phyloP scores from a whole-genome alignment of 495 filamentous ascomycete genomes.

The Daldinia bambusicola region DNA sequence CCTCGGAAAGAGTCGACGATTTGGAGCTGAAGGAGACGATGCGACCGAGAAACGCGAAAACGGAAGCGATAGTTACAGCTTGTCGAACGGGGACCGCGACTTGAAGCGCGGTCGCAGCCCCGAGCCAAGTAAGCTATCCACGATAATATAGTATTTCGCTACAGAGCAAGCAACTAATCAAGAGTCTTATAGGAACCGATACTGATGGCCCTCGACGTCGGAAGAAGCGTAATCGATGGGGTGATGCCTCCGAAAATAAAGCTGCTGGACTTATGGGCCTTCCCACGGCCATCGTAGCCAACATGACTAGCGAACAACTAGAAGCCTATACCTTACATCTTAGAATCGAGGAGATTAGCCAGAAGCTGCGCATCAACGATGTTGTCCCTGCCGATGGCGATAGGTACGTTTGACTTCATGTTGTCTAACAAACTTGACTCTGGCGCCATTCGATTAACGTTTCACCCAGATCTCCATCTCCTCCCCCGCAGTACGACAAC shows the following conservation, averaged over 20 bases:
- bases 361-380: conserved; percentile 98
- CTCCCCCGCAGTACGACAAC: conserved; percentile 97
- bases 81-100: conserved; percentile 78
- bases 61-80: conserved; percentile 44
- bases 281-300: conserved; percentile 92
- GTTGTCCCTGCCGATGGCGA: conserved; percentile 95
- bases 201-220: conserved; percentile 80
- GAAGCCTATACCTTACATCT: conserved; percentile 96
- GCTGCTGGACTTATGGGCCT: conserved; percentile 97
- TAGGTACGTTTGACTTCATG: conserved; percentile 67
- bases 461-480: conserved; percentile 83
- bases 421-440: background rate
- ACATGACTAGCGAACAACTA: conserved; percentile 97
- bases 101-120: conserved; percentile 68
- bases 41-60: conserved; percentile 50
- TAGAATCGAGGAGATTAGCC: conserved; percentile 97
- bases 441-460: conserved; percentile 22
- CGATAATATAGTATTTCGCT: background rate
- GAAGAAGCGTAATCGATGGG: conserved; percentile 99
- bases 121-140: conserved; percentile 53
- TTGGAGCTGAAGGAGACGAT: conserved; percentile 73
- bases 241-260: conserved; percentile 95
- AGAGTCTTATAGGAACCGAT: conserved; percentile 50
- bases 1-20: conserved; percentile 85
- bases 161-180: background rate